Evolutionary conservation across 2,329 filamentous ascomycete genomes (phyloP), one percentile per base, ranked within the genome.

Genomic region (Boeremia exigua): DNA sequence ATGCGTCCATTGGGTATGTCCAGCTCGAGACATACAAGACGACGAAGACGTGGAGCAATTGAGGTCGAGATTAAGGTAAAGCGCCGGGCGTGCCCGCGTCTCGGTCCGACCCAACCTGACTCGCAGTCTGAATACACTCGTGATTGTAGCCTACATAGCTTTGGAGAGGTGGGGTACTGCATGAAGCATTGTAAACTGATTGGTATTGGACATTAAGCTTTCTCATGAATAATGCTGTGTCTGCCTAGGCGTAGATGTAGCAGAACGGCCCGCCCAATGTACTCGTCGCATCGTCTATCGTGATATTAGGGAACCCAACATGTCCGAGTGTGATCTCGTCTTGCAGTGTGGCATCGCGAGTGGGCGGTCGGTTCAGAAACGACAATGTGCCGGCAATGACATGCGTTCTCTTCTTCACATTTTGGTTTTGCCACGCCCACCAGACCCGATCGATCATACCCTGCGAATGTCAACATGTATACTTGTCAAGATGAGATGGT

Each of bases 351-450:
- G 54, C 60, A 34, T 59, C 51, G 15, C 50, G 43, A 6, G 40
- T 57, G 10, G 56, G 63, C 3, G 61, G 61, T 2, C 56, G 51
- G 42, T 77, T 76, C 39, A 76, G 60, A 14, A 80, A 75, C 0
- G 79, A 80, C 4, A 68, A 71, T 7, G 78, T 80, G 5, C 79
- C 79, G 23, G 66, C 68, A 48, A 82, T 75, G 30, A 65, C 63
- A 51, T 70, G 63, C 38, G 69, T 69, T 7, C 79, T 69, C 17
- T 67, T 66, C 43, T 67, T 56, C 38, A 68, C 58, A 43, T 80
- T 70, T 23, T 76, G 64, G 48, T 75, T 77, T 66, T 82, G 79
- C 80, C 80, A 82, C n/a, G 76, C 77, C 75, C 75, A 78, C 73
- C 75, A 82, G 2, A 74, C 61, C 4, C 77, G 70, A 60, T 82